Evolutionary conservation across 2,329 filamentous ascomycete species (phyloP), one percentile per base, ranked within the genome.

Genomic region (Corynespora cassiicola): DNA sequence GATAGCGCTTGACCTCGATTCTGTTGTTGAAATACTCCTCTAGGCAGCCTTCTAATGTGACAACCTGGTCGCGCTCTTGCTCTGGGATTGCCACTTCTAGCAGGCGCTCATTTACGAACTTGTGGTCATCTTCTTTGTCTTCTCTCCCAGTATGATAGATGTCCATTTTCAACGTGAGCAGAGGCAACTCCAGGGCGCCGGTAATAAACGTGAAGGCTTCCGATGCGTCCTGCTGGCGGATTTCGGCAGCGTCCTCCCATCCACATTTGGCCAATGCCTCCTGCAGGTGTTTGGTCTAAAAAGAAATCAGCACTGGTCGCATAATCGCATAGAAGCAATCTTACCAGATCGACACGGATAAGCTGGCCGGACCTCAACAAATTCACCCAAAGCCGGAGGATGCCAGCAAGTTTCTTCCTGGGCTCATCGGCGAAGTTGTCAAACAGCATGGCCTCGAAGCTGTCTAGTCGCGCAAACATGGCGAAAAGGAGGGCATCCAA

Each of bases 131-230:
- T 25, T 83, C 82, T 32, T 87, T 86, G 46, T 86, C 82, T 56
- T 88, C 86, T 59, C 88, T 90, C 10, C 92, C 94, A 16, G 90
- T 88, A 60, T 96, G 94, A 54, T 92, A 96, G 10, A 97, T 84
- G 62, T 97, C 91, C 75, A 96, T 92, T 63, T 96, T 95, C 23
- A 97, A 71, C 0, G 91, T 91, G 17, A 97, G 78, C 2, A 97
- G 76, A 6, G 94, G 94, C 11, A 97, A 71, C 55, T 95, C 86
- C 14, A 99, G 78, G 15, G 86, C 90, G 52, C 90, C 91, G 0
- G 92, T 96, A 49, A 99, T 90, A 65, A 96, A 96, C 0, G 86
- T 88, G 63, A 97, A 97, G 1, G 91, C 91, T 69, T 99, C 94
- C 0, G 94, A 96, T 0, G 90, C 89, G 67, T 99, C 94, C 69